A percentile compares a stretch with the other conserved stretches of the same genome.
Evolutionary conservation across 2,329 filamentous ascomycete species (phyloP).

Genomic region (Massarina eburnea): DNA sequence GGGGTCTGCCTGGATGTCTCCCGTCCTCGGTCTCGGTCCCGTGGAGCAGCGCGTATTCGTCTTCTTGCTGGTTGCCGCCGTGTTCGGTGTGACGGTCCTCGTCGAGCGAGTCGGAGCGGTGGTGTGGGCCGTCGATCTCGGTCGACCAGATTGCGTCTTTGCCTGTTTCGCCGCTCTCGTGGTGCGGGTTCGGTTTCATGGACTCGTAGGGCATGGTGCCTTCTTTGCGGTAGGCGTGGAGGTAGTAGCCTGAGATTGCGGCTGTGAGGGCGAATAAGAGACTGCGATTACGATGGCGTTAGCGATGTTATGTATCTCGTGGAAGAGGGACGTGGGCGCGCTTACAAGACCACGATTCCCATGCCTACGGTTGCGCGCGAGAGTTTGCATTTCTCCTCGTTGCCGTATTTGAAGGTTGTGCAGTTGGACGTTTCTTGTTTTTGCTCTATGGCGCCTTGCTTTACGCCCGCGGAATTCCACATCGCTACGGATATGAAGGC

Average conservation of each 20-base stretch:
- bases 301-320: not conserved
- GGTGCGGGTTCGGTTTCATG: conserved; percentile 49
- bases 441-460: conserved; percentile 48
- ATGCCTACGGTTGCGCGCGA: conserved; percentile 59
- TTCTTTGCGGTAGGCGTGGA: conserved; percentile 59
- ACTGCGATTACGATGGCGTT: conserved; percentile 36
- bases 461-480: conserved; percentile 59
- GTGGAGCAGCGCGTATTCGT: conserved; percentile 55
- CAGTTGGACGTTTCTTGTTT: conserved; percentile 51
- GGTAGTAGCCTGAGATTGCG: conserved; percentile 56
- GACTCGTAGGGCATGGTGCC: conserved; percentile 54
- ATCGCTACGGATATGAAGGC: conserved; percentile 59
- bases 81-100: conserved; percentile 42
- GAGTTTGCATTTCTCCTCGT: conserved; percentile 57
- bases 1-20: conserved; percentile 42
- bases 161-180: conserved; percentile 33
- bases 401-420: conserved; percentile 58
- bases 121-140: conserved; percentile 44
- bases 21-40: conserved; percentile 43
- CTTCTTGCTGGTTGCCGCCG: conserved; percentile 51
- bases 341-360: conserved; percentile 60
- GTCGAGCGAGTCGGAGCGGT: conserved; percentile 47
- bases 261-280: conserved; percentile 57
- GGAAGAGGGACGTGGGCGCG: conserved; percentile 9
- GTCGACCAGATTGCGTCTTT: conserved; percentile 49